Base-by-base conservation (phyloP, 768 basidiomycete genomes). In the Exsudoporus frostii region DNA sequence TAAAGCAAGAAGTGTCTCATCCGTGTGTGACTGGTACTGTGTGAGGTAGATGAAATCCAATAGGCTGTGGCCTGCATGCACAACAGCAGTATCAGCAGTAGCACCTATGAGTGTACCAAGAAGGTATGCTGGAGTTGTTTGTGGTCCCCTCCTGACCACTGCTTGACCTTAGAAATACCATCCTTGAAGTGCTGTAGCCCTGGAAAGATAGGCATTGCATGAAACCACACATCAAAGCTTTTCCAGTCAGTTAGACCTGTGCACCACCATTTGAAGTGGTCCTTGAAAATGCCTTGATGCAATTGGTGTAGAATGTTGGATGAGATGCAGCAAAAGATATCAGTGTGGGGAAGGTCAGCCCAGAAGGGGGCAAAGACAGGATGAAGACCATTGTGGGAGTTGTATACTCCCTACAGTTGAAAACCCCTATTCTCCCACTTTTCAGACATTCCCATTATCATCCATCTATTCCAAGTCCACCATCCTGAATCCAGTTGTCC, bases 211-310 rank as follows among this genome's bases (percentile, higher is more conserved):
- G 43, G 43, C 48, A 49, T 49, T 0, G 39, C 43, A 4, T 1
- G 7, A 57, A 57, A 2, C 0, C 27, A 9, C 0, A 1, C 32
- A 41, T 54, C 19, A 5, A 54, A 44, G 10, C 27, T 27, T 27
- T 27, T 27, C 1, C 27, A 6, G 7, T 19, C 3, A 4, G n/a
- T 29, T 0, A 8, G 1, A 22, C 10, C 15, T 17, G 0, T 4
- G 2, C 40, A 53, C 41, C 45, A 52, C 43, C 20, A 25, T 15
- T 55, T 55, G 20, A 53, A 10, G 7, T 56, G 40, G 6, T 56
- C 45, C 10, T 53, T 56, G 24, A 56, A 4, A 1, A 56, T 20
- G 0, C 46, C 46, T 44, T 56, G 51, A 1, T 54, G 47, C 0
- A 49, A 38, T 14, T 56, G 51, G 14, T 56, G 55, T 0, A 56